A percentile compares a stretch with the other conserved stretches of the same genome.
These are phyloP conservation scores for Zopfochytrium polystomum DNA, from an alignment of 371 early-diverging fungal species.

Conservation along the genomic window DNA sequence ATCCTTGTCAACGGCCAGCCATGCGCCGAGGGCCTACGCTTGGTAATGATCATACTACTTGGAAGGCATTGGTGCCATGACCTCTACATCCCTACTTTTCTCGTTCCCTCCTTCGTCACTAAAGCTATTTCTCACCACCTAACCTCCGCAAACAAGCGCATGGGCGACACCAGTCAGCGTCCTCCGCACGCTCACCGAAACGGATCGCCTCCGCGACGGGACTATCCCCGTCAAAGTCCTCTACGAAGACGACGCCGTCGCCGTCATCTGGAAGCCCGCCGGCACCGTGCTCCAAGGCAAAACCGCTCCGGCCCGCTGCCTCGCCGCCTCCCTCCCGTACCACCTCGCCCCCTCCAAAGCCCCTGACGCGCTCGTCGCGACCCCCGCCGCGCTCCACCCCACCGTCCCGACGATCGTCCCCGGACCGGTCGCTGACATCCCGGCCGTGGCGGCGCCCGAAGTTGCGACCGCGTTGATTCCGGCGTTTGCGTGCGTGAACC, in stretches of 20 bases:
- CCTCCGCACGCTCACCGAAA: background rate
- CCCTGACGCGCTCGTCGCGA: too few species aligned
- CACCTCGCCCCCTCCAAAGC: too few species aligned
- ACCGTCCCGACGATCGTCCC: background rate
- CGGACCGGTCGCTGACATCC: background rate
- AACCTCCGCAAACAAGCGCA: background rate
- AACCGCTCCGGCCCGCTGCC: too few species aligned
- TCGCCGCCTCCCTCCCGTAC: too few species aligned
- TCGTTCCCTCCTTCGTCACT: background rate
- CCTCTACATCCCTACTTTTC: background rate
- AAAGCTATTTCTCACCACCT: background rate
- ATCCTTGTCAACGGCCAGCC: constrained; percentile 16
- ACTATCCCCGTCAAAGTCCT: background rate
- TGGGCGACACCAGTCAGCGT: background rate
- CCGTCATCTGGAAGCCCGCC: constrained; percentile 11
- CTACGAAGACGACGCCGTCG: background rate
- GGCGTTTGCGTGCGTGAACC: too few species aligned
- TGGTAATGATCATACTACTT: background rate
- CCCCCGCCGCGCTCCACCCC: background rate
- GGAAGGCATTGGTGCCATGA: background rate
- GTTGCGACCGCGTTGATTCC: too few species aligned
- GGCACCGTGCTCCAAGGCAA: too few species aligned
- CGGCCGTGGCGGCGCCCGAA: too few species aligned
- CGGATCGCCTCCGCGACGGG: background rate
- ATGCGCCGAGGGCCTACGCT: constrained; percentile 3